Evolutionary conservation across 768 basidiomycete genomes (phyloP).

Genomic region (Daedaleopsis nitida): DNA sequence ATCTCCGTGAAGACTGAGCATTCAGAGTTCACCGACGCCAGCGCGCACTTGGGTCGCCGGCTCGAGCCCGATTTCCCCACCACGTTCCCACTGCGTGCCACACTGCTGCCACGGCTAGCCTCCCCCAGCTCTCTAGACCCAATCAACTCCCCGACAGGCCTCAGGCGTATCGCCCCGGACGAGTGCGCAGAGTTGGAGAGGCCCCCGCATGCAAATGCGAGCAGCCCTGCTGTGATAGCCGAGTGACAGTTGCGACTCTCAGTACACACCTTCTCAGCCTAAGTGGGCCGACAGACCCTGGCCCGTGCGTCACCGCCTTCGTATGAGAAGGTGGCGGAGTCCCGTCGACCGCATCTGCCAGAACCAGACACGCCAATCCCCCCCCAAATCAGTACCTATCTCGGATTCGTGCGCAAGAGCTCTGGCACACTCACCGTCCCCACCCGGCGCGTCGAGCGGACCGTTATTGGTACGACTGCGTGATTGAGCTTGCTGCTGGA

Average conservation of each 20-base stretch:
- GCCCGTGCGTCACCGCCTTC: background rate
- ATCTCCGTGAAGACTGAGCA: background rate
- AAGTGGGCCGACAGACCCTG: background rate
- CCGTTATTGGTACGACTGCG: background rate
- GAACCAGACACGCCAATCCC: background rate
- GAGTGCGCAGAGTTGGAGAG: background rate
- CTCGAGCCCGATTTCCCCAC: background rate
- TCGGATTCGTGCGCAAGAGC: background rate
- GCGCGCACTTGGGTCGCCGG: background rate
- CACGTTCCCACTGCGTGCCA: background rate
- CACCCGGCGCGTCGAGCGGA: background rate
- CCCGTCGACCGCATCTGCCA: background rate
- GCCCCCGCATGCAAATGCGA: background rate
- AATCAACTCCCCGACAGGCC: background rate
- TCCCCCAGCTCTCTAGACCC: background rate
- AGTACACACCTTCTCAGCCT: slow-evolving; percentile 15
- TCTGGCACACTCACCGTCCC: too few relatives aligned
- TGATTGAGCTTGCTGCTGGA: background rate
- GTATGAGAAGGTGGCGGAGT: background rate
- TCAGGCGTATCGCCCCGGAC: background rate
- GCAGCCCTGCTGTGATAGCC: slow-evolving; percentile 11
- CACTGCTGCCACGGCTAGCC: background rate
- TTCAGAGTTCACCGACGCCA: background rate
- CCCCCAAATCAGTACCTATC: background rate
- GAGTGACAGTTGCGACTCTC: slow-evolving; percentile 3